Evolutionary conservation across 441 rosid species (phyloP).

Genomic region (Geranium incanum): DNA sequence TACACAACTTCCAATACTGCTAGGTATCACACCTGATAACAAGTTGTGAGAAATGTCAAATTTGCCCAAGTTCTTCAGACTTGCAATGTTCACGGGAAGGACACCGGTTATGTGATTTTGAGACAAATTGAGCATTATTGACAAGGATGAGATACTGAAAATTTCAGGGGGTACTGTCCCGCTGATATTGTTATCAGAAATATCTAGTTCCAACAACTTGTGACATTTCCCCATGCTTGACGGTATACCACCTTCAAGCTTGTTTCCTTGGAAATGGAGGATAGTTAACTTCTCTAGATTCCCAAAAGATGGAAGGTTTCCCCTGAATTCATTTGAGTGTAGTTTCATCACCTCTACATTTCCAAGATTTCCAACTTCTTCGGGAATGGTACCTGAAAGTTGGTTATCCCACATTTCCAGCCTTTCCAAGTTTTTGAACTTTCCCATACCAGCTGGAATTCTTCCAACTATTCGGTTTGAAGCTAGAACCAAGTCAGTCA

Average conservation of each 20-base stretch:
- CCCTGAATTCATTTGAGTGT: constrained; percentile 4
- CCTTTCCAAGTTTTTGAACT: constrained; percentile 3
- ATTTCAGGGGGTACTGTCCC: constrained; percentile 21
- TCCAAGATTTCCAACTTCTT: constrained; percentile 10
- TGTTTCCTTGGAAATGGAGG: not conserved
- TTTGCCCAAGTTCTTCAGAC: not conserved
- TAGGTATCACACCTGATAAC: constrained; percentile 23
- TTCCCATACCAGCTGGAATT: constrained; percentile 13
- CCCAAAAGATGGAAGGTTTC: constrained; percentile 19
- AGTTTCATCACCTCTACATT: not conserved
- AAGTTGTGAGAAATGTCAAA: constrained; percentile 18
- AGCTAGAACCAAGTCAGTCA: not conserved
- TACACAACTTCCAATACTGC: constrained; percentile 16
- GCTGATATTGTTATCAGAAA: constrained; percentile 17
- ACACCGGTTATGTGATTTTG: constrained; percentile 15
- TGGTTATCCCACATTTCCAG: constrained; percentile 1
- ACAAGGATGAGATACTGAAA: constrained; percentile 1
- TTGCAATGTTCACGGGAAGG: constrained; percentile 18
- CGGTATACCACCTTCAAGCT: constrained; percentile 19
- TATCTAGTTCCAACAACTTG: not conserved
- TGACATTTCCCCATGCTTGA: constrained; percentile 12
- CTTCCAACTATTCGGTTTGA: constrained; percentile 13
- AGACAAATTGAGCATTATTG: not conserved
- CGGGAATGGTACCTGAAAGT: constrained; percentile 14
- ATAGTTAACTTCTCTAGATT: not conserved